Evolutionary conservation across 305 asterid genomes (phyloP), one percentile per base, ranked within the genome.

Genomic region (Fraxinus floribunda): DNA sequence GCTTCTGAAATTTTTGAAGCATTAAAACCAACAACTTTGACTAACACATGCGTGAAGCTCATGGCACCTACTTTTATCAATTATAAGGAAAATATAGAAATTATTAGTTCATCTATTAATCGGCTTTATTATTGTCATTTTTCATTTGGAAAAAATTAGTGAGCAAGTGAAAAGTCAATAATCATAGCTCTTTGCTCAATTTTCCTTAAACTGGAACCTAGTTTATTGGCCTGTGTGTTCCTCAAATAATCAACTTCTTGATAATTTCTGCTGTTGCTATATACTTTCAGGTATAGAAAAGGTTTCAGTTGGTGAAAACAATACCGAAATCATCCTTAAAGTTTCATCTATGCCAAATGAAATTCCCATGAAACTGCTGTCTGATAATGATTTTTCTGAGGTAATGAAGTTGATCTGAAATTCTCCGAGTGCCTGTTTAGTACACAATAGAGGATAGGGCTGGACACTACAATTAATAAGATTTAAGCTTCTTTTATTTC

Each of bases 331-430:
- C 77, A 18, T 82, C 75, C 91, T 91, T 85, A 83, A 81, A 74
- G 78, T 89, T 81, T 87, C 94, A 80, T 83, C 75, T 79, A 75
- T 86, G 84, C 85, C 87, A 82, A 52, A 81, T 76, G 94, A 91
- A 86, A 80, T 88, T 75, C 29, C 75, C 79, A 78, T 83, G 30
- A 81, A 78, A 83, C 64, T 81, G 87, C 89, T 93, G 83, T 85
- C 92, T 13, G 94, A 91, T 79, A 87, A 41, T 75, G 91, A 88
- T 83, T 66, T 90, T 79, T 80, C 90, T 8, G 83, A 85, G 97
- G 97, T 93, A 88, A 80, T 79, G 39, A 57, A 79, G 80, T 79
- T 75, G 41, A 10, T 78, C 32, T 78, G 70, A 13, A 77, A 35
- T 77, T 46, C 46, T 77, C 7, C 9, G 77, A 72, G 13, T 16